phyloP scores from a whole-genome alignment of 495 filamentous ascomycete species.

The Aspergillus kassunensis region DNA sequence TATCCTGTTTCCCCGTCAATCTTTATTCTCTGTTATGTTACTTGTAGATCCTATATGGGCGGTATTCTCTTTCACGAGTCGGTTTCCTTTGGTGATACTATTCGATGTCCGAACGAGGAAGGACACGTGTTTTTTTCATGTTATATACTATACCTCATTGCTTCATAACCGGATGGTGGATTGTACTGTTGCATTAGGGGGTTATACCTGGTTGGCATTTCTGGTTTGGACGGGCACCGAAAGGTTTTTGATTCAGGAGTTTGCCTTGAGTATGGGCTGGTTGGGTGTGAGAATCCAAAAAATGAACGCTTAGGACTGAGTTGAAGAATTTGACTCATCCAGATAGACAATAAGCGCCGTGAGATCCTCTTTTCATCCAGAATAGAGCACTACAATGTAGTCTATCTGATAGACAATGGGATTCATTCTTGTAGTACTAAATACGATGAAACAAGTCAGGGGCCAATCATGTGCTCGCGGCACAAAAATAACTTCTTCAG shows the following conservation, averaged over 20 bases:
- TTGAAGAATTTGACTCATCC: no score
- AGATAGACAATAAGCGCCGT: not conserved
- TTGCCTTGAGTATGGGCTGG: not conserved
- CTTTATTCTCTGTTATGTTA: slow-evolving; percentile 1
- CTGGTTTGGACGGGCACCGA: slow-evolving; percentile 15
- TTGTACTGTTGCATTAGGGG: slow-evolving; percentile 14
- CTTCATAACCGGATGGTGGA: slow-evolving; percentile 3
- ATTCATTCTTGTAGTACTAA: no score
- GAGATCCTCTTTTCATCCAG: no score
- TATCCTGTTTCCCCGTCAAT: not conserved
- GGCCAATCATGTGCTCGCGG: slow-evolving; percentile 1
- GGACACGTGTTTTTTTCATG: slow-evolving; percentile 5
- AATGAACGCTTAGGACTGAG: no score
- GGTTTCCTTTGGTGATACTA: slow-evolving; percentile 3
- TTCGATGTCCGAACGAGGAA: not conserved
- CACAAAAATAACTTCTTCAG: slow-evolving; percentile 7
- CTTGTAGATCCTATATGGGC: slow-evolving; percentile 19
- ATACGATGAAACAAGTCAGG: not conserved
- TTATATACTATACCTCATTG: slow-evolving; percentile 7
- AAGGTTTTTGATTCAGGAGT: slow-evolving; percentile 3
- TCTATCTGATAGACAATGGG: not conserved
- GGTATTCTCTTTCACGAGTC: slow-evolving; percentile 13
- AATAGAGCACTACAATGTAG: no score
- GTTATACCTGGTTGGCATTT: slow-evolving; percentile 12
- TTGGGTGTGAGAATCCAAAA: no score